These are phyloP conservation scores for Xylaria digitata DNA, from an alignment of 2,329 filamentous ascomycete genomes.

Conservation along the genomic window DNA sequence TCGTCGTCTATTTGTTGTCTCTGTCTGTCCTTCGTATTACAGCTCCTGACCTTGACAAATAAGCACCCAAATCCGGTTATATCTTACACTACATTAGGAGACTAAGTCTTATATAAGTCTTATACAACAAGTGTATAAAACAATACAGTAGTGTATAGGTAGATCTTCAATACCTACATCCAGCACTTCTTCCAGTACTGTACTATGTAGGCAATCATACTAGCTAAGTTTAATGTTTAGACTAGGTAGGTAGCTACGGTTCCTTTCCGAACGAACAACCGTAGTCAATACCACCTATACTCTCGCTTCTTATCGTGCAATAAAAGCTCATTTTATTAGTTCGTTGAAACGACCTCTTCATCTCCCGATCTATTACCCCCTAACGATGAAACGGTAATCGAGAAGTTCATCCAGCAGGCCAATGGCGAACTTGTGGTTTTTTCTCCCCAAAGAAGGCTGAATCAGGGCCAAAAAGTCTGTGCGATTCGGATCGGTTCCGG, in stretches of 20 bases:
- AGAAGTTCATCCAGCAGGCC: neutral
- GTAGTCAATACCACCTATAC: no score
- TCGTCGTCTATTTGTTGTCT: slow-evolving; percentile 1
- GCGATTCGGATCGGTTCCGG: slow-evolving; percentile 30
- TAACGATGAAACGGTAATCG: neutral
- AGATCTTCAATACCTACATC: neutral
- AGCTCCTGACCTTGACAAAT: slow-evolving; percentile 26
- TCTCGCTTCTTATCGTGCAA: no score
- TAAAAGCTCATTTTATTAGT: neutral
- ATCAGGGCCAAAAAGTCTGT: slow-evolving; percentile 16
- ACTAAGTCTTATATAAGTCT: neutral
- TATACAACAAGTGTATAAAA: neutral
- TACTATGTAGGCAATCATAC: no score
- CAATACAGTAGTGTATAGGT: neutral
- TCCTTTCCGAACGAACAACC: no score
- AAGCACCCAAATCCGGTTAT: neutral
- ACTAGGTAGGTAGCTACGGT: no score
- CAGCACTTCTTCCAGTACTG: no score
- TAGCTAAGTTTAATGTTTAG: no score
- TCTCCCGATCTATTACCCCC: neutral
- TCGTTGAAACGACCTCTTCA: neutral
- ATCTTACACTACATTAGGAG: no score
- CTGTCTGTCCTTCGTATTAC: slow-evolving; percentile 25
- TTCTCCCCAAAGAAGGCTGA: slow-evolving; percentile 1
- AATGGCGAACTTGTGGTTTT: neutral